Conservation (phyloP, 345 rosid species). For the Salix koriyanagi region DNA sequence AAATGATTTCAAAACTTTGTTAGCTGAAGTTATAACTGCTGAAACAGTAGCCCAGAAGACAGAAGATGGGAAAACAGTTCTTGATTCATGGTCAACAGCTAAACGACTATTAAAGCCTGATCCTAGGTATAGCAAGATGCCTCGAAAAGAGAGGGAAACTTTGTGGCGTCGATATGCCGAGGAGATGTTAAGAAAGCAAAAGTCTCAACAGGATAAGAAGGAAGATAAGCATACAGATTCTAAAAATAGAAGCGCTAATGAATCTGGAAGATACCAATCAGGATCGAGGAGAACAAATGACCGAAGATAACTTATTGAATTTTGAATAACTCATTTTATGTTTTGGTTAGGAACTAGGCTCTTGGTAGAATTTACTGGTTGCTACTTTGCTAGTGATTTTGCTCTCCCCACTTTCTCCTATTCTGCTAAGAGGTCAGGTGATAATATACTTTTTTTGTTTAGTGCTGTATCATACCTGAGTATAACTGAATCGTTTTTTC, state of each 20-base stretch:
- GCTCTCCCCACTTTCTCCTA: not conserved
- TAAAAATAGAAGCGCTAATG: constrained; percentile 44
- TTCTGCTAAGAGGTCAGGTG: too few species aligned
- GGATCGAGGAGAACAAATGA: constrained; percentile 49
- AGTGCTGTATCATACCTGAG: not conserved
- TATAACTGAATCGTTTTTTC: too few species aligned
- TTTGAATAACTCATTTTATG: not conserved
- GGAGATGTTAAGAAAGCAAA: constrained; percentile 56
- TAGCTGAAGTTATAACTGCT: constrained; percentile 62
- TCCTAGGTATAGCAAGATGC: constrained; percentile 78
- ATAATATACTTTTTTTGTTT: not conserved
- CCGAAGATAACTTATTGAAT: constrained; percentile 23
- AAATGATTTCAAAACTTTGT: constrained; percentile 60
- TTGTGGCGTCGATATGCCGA: constrained; percentile 74
- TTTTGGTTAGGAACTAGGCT: constrained; percentile 6
- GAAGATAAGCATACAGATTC: constrained; percentile 43
- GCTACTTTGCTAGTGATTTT: not conserved
- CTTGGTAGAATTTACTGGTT: not conserved
- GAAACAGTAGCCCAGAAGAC: constrained; percentile 66
- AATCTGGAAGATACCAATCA: constrained; percentile 32
- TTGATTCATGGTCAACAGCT: constrained; percentile 91
- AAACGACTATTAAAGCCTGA: constrained; percentile 71
- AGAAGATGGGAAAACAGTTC: constrained; percentile 67
- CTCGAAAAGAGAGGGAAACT: constrained; percentile 72
- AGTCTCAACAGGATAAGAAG: constrained; percentile 34